Percentiles rank a stretch among this genome's conserved stretches.
Conservation (phyloP, 2,329 filamentous ascomycete genomes). For the Beauveria varroae region DNA sequence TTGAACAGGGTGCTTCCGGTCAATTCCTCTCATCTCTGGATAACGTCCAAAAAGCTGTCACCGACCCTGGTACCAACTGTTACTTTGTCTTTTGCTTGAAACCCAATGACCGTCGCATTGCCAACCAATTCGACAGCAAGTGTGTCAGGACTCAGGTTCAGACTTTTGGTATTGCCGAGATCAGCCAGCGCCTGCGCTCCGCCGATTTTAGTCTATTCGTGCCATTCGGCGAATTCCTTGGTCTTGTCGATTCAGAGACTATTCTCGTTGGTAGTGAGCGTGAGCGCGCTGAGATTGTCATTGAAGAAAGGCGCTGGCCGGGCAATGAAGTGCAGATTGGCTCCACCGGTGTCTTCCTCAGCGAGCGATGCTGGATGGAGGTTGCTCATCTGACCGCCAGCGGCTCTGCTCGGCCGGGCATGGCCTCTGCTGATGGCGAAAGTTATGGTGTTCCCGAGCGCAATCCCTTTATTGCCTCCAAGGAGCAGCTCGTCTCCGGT, state of each 20-base stretch:
- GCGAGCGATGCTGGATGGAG: conserved; percentile 92
- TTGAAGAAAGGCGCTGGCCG: conserved; percentile 90
- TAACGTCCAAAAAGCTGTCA: conserved; percentile 82
- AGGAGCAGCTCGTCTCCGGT: conserved; percentile 48
- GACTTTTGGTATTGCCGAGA: conserved; percentile 92
- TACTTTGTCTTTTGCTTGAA: conserved; percentile 98
- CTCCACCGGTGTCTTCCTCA: conserved; percentile 89
- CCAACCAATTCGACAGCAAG: conserved; percentile 98
- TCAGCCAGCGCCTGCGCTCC: conserved; percentile 84
- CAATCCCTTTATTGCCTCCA: conserved; percentile 53
- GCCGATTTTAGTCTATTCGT: conserved; percentile 95
- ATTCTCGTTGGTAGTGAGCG: conserved; percentile 85
- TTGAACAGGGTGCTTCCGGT: conserved; percentile 79
- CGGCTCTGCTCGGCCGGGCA: conserved; percentile 30
- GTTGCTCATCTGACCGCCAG: conserved; percentile 67
- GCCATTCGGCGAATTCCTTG: conserved; percentile 91
- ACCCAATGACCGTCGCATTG: conserved; percentile 92
- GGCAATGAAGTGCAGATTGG: conserved; percentile 85
- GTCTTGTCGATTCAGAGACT: conserved; percentile 74
- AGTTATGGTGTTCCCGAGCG: conserved; percentile 39
- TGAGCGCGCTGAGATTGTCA: conserved; percentile 84
- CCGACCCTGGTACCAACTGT: conserved; percentile 73
- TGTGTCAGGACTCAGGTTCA: conserved; percentile 93
- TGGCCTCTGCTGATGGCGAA: conserved; percentile 54
- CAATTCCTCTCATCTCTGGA: conserved; percentile 87